phyloP scores from a whole-genome alignment of 306 rosid species.

The Cicer judaicum region DNA sequence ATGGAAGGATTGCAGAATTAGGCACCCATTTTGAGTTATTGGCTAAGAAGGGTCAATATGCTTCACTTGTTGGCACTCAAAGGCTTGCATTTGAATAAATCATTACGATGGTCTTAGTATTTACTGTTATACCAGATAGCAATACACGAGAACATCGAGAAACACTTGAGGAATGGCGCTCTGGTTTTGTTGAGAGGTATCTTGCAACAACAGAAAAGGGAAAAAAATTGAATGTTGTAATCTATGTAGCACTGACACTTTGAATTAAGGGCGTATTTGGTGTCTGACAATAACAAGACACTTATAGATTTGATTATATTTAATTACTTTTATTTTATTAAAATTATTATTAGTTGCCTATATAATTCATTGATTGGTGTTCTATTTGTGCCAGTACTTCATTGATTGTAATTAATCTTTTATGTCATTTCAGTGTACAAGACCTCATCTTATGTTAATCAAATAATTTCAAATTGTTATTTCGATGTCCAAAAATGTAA shows the following conservation, averaged over 20 bases:
- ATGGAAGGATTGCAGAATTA: slow-evolving; percentile 71
- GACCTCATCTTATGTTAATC: slow-evolving; percentile 19
- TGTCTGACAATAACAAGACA: too few species aligned
- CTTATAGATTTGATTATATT: too few species aligned
- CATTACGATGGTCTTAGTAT: neutral
- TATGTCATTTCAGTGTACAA: neutral
- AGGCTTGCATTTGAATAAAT: slow-evolving; percentile 90
- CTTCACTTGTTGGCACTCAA: slow-evolving; percentile 83
- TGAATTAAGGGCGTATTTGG: too few species aligned
- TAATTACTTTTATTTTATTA: too few species aligned
- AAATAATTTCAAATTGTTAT: slow-evolving; percentile 4
- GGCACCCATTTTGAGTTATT: slow-evolving; percentile 81
- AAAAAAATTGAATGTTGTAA: neutral
- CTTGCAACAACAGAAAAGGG: neutral
- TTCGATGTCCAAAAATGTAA: neutral
- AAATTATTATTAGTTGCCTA: too few species aligned
- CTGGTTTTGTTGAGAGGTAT: slow-evolving; percentile 8
- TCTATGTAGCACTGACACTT: too few species aligned
- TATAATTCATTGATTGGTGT: too few species aligned
- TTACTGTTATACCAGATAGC: slow-evolving; percentile 32
- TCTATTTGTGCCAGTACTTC: too few species aligned
- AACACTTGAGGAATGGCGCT: too few species aligned
- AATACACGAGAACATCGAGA: slow-evolving; percentile 10
- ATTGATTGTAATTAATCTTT: neutral
- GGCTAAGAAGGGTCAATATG: slow-evolving; percentile 82